Evolutionary conservation across 2,329 filamentous ascomycete genomes (phyloP), one percentile per base, ranked within the genome.

Genomic region (Grosmannia clavigera): DNA sequence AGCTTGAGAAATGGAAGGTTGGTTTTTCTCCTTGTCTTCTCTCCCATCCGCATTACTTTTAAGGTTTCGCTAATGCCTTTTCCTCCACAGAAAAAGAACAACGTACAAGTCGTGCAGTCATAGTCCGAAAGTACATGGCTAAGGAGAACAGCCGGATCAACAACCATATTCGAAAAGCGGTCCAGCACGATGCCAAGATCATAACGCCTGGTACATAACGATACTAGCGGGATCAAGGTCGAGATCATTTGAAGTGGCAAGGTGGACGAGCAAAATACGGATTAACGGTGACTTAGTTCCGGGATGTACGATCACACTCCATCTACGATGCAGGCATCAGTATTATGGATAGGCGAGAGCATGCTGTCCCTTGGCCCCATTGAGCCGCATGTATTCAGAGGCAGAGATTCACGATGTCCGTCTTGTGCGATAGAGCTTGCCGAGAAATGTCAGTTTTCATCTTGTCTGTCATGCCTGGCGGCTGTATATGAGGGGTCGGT

Each of bases 1-100:
- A 99, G 70, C 83, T 99, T 79, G 92, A 99, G 72, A 92, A 87
- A 73, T 99, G 94, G 94, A 99, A 99, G 90, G 92, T 95, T 75
- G 61, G 84, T 59, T 2, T 2, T 22, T 7, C 11, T 9, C n/a
- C 43, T 55, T 55, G 22, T 6, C 33, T n/a, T 27, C 59, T 48
- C 12, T 12, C 25, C 52, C 6, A 14, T 25, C 27, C 19, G 7
- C 9, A 38, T 14, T 1, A 25, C 31, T 25, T 56, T 1, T n/a
- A 35, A 19, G 9, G 29, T 31, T 31, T 55, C 5, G 31, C 53
- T 56, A 14, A 58, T 48, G 48, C 27, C 11, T 10, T 19, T 33
- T 5, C 16, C 50, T 50, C n/a, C 70, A 70, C 73, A 92, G 88
- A 92, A 91, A 73, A 92, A 91, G 83, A 90, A 94, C 75, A 92